Evolutionary conservation across 371 early-diverging fungal genomes (phyloP), one percentile per base, ranked within the genome.

Genomic region (Mucor plumbeus): DNA sequence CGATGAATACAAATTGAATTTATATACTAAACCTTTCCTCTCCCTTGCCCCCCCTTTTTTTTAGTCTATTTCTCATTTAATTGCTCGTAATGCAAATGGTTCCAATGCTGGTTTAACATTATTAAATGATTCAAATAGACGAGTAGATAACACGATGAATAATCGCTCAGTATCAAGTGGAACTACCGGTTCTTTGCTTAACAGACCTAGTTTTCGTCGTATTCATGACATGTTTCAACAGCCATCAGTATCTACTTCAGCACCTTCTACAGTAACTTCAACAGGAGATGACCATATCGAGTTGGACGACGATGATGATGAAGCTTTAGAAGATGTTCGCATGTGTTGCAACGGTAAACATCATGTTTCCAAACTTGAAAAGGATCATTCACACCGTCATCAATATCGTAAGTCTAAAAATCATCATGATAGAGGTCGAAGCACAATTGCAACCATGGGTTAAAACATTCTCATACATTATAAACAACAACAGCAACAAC

Each of bases 311-410:
- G 72, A 72, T 13, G 75, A 78, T 19, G 77, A 79, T 21, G 85
- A 85, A 19, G 77, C 76, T 4, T 38, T 85, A 31, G 85, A 83
- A 61, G 81, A 85, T 70, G 82, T 85, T 3, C 69, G 84, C 35
- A 76, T 82, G 76, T 85, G 85, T 39, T 85, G 85, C 64, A 81
- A 83, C 44, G 85, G 85, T n/a, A 82, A 82, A 57, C 85, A 85
- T 62, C 79, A 85, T 70, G 81, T 85, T 2, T 76, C 77, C 13
- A 78, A 75, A 31, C 70, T 83, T 13, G 82, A 79, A 67, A 77
- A 78, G 58, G 68, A 72, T 39, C 77, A 71, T 50, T 41, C 50
- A 19, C 76, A 74, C 39, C 74, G 69, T 17, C 75, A 72, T n/a
- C 67, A 64, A 21, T 74, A 75, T 43, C 70, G 74, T 8, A 70